Percentiles rank a stretch among this genome's conserved stretches.
Evolutionary conservation across 2,329 filamentous ascomycete genomes (phyloP).

Genomic region (Colletotrichum chlorophyti): DNA sequence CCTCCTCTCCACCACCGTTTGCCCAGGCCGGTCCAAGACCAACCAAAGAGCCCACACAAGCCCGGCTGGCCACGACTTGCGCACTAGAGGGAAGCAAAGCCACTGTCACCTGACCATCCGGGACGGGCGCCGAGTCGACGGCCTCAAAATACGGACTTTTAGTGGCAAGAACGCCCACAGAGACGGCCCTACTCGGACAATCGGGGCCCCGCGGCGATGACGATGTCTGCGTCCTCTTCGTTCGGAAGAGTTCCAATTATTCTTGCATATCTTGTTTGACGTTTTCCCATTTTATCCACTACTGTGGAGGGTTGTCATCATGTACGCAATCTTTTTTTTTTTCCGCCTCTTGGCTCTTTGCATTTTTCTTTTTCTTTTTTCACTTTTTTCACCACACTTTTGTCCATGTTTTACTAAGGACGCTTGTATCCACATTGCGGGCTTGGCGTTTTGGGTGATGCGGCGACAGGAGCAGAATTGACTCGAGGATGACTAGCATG

Average conservation of each 20-base stretch:
- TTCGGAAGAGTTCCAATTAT: neutral
- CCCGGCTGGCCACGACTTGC: slow-evolving; percentile 2
- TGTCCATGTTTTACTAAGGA: neutral
- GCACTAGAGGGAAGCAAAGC: slow-evolving; percentile 18
- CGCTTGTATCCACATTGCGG: slow-evolving; percentile 10
- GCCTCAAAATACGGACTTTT: slow-evolving; percentile 2
- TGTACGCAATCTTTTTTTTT: neutral
- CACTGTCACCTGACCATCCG: slow-evolving; percentile 19
- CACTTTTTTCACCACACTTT: neutral
- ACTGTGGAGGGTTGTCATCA: too few relatives aligned
- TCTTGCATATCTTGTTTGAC: neutral
- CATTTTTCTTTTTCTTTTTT: neutral
- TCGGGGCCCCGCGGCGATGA: slow-evolving; percentile 9
- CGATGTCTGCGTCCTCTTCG: slow-evolving; percentile 1
- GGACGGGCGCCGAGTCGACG: slow-evolving; percentile 11
- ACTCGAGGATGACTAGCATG: neutral
- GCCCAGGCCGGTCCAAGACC: neutral
- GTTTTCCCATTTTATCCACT: too few relatives aligned
- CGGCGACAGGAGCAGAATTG: neutral
- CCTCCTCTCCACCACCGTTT: neutral
- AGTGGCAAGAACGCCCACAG: slow-evolving; percentile 1
- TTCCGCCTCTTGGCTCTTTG: neutral
- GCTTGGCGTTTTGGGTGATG: slow-evolving; percentile 27
- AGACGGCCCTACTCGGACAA: neutral
- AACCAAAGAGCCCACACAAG: too few relatives aligned